Evolutionary conservation across 202 grass and related monocot genomes (phyloP), one percentile per base, ranked within the genome.

Genomic region (Zoysia matrella): DNA sequence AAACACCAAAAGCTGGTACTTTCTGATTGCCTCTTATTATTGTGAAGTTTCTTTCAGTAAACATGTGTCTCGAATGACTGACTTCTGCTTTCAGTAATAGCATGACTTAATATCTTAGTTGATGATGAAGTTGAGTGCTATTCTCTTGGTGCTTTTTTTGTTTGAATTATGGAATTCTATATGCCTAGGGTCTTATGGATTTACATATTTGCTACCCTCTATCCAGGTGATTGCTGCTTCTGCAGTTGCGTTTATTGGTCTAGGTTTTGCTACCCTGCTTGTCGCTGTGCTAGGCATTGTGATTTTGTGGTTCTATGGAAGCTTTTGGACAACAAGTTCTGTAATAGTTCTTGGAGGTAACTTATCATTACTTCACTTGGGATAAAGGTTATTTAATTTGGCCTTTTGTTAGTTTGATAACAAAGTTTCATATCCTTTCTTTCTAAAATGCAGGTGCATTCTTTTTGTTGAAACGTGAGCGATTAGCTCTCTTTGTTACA

Each of bases 251-350:
- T 90, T 93, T 72, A 22, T 98, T 84, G 87, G 90, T 90, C 56
- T 93, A 48, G 88, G 84, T 80, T 80, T 98, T 83, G 76, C 84
- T 80, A 74, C 90, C 67, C 84, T 92, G 82, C 52, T 91, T 68
- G 76, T 77, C 3, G 75, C 89, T 56, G 43, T 93, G 56, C 72
- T 85, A 62, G 85, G 87, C 7, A 65, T 82, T 67, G 70, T 88
- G 83, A 81, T 93, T 76, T 91, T 98, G 66, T 98, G 92, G 95
- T 48, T 98, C 61, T 95, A 92, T 90, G 95, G 95, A 85, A 98
- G 90, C 80, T 95, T 98, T 72, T 98, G 95, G 92, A 87, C 52
- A 77, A 98, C 95, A 83, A 87, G 82, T 68, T 49, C 83, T 85
- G 76, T 98, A 49, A 80, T 95, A 74, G 47, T 98, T 92, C 71